Percentiles rank a stretch among this genome's conserved stretches.
These are phyloP conservation scores for Ganoderma boninense DNA, from an alignment of 1,284 basidiomycete genomes.

Conservation along the genomic window DNA sequence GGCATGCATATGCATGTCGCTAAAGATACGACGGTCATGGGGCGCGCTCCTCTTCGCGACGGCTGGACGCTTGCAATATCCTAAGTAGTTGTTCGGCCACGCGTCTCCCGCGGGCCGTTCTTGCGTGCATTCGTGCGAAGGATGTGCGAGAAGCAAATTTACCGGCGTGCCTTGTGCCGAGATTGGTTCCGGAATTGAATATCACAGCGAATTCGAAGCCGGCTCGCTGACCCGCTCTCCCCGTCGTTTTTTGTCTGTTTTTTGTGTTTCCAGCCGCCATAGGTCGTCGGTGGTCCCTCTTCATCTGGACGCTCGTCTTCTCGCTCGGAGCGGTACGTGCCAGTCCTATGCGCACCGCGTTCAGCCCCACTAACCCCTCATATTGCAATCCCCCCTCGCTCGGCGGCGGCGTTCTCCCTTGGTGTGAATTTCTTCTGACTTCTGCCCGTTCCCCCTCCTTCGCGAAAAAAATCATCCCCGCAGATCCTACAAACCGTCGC, in stretches of 20 bases:
- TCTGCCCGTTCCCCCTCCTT: too few species aligned
- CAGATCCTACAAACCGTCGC: constrained; percentile 69
- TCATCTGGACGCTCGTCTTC: constrained; percentile 70
- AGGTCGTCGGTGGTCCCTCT: constrained; percentile 64
- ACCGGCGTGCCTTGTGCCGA: not conserved
- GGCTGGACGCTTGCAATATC: not conserved
- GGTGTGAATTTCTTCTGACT: too few species aligned
- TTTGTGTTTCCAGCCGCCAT: constrained; percentile 50
- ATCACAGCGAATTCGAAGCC: not conserved
- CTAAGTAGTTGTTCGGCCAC: not conserved
- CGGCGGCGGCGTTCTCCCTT: too few species aligned
- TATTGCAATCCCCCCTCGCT: too few species aligned
- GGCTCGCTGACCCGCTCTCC: not conserved
- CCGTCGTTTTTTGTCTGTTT: too few species aligned
- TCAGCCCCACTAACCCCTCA: too few species aligned
- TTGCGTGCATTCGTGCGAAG: not conserved
- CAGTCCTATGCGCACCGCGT: too few species aligned
- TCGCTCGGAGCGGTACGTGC: constrained; percentile 71
- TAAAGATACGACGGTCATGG: not conserved
- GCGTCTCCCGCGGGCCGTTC: not conserved
- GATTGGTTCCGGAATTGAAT: not conserved
- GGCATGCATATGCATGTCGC: not conserved
- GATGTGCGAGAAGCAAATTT: not conserved
- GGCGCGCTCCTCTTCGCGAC: not conserved
- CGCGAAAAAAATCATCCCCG: not conserved